Conservation (phyloP, 2,329 filamentous ascomycete species). For the Sclerotinia trifoliorum region DNA sequence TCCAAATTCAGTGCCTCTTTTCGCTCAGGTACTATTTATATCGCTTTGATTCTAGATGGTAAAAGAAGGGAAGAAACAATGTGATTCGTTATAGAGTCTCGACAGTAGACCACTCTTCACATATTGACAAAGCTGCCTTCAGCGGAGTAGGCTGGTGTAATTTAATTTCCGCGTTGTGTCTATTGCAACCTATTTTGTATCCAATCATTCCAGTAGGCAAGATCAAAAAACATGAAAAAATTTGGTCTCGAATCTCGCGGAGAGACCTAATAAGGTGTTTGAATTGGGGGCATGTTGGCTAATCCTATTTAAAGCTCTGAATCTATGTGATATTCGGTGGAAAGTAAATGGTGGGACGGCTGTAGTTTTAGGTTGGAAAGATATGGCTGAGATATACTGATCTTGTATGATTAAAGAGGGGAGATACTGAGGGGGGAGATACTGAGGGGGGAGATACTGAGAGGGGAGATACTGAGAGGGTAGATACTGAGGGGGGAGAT, state of each 20-base stretch:
- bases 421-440: no score
- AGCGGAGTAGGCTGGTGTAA: background rate
- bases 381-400: no score
- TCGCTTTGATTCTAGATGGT: background rate
- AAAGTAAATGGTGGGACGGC: background rate
- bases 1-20: no score
- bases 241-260: background rate
- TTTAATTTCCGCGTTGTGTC: no score
- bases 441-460: no score
- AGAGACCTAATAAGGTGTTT: background rate
- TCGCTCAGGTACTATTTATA: background rate
- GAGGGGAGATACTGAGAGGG: no score
- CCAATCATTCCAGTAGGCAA: no score
- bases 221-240: background rate
- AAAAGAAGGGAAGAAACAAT: background rate
- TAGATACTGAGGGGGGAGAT: no score
- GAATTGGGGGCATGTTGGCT: background rate
- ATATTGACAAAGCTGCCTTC: background rate
- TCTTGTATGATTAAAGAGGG: no score
- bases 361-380: no score
- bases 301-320: background rate
- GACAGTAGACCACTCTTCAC: background rate
- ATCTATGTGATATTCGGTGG: background rate
- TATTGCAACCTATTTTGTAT: no score
- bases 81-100: background rate